Evolutionary conservation across 169 alveolate genomes (phyloP), one percentile per base, ranked within the genome.

Genomic region (Toxoplasma gondii): DNA sequence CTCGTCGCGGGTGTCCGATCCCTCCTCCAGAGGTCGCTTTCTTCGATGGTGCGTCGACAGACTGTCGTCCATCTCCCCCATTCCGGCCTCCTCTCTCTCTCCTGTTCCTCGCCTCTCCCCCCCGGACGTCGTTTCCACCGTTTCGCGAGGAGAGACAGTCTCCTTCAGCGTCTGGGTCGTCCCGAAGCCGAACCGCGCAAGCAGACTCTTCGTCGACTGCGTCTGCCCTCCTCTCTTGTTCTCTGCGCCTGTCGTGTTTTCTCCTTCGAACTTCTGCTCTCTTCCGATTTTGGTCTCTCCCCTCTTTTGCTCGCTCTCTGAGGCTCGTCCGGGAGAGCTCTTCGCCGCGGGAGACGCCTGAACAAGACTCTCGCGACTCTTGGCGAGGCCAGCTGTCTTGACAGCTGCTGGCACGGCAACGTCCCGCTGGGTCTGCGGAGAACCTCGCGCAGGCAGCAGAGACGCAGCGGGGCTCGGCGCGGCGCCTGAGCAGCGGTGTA

Each of bases 161-260:
- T 78, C 44, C n/a, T 9, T 38, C 45, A 24, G 5, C n/a, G 9
- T 69, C 82, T 69, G 34, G 34, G 5, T 5, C 16, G 43, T 78
- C 22, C 86, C 86, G 45, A 78, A 78, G 12, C 86, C 86, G 45
- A 78, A 78, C 4, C 86, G 86, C 39, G 86, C 86, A n/a, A 78
- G 86, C 45, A 78, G n/a, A n/a, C 86, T 78, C n/a, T 69, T 69
- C n/a, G 82, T 4, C 17, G 82, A 31, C 43, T 69, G 34, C 82
- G 34, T 69, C 82, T 69, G 5, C 82, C 7, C 17, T 5, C 39
- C 39, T 5, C 39, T 64, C 27, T 64, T 22, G 7, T 69, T 5
- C 39, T 69, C 82, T 69, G 16, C 19, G 16, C 34, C 82, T 31
- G 82, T 17, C 82, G 5, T 69, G 43, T 69, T 69, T 17, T 69